phyloP scores from a whole-genome alignment of 495 filamentous ascomycete species.

The Daldinia concentrica region DNA sequence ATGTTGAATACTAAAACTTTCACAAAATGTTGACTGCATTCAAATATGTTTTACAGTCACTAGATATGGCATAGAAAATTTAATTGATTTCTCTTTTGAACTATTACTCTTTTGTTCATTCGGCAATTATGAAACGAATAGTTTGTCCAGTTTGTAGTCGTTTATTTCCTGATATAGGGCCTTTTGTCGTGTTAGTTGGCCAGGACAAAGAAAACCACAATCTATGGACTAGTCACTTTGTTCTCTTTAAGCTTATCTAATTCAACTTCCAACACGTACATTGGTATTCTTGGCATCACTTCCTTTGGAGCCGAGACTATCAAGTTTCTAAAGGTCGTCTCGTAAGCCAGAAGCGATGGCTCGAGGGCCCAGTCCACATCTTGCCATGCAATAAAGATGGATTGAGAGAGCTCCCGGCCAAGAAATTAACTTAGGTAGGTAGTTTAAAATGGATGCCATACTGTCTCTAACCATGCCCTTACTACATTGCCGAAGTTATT shows the following conservation, averaged over 20 bases:
- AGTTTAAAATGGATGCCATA: neutral
- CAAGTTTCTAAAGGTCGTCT: neutral
- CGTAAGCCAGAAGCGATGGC: neutral
- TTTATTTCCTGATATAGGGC: neutral
- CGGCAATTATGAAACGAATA: neutral
- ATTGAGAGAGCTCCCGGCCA: neutral
- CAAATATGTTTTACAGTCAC: neutral
- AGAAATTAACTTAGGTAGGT: neutral
- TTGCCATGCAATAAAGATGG: neutral
- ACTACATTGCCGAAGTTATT: neutral
- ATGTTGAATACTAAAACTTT: neutral
- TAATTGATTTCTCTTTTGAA: neutral
- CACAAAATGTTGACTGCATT: too few species aligned
- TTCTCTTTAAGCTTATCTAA: neutral
- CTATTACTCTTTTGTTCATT: neutral
- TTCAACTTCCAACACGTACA: neutral
- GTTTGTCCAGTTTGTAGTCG: neutral
- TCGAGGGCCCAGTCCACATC: neutral
- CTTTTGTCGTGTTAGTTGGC: neutral
- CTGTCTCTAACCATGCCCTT: neutral
- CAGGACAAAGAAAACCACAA: neutral
- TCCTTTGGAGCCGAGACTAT: neutral
- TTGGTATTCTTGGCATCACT: neutral
- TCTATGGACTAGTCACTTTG: neutral
- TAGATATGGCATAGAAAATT: neutral